phyloP scores from a whole-genome alignment of 768 basidiomycete genomes.

The Tricholoma terreum region DNA sequence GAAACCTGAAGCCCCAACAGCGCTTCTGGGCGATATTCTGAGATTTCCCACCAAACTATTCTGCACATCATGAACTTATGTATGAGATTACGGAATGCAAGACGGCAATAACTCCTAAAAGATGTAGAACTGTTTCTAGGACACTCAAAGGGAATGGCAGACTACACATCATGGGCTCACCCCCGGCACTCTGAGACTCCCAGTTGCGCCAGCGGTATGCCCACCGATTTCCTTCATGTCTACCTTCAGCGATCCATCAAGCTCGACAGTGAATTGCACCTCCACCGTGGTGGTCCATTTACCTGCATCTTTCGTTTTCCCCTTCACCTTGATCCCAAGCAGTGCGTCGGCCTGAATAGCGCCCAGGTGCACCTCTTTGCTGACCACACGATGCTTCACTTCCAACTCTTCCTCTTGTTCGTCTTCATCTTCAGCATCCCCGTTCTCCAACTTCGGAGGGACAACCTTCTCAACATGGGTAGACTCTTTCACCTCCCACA shows the following conservation, averaged over 20 bases:
- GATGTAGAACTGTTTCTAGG: too few species aligned
- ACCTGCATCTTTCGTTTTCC: conserved; percentile 38
- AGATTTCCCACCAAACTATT: too few species aligned
- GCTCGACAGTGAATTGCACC: conserved; percentile 36
- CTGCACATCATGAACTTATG: too few species aligned
- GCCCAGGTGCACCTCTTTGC: conserved; percentile 52
- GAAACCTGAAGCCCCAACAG: too few species aligned
- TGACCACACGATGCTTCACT: conserved; percentile 57
- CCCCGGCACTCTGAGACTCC: conserved; percentile 5
- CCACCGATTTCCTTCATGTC: conserved; percentile 34
- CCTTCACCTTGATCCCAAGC: conserved; percentile 38
- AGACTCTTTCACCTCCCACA: conserved; percentile 75
- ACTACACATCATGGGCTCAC: conserved; percentile 1
- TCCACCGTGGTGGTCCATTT: conserved; percentile 52
- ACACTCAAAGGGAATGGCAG: too few species aligned
- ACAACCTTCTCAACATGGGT: conserved; percentile 60
- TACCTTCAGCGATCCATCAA: conserved; percentile 37
- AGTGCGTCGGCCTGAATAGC: conserved; percentile 39
- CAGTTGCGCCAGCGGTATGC: conserved; percentile 13
- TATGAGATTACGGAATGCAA: too few species aligned
- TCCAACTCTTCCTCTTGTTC: conserved; percentile 62
- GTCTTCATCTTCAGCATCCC: conserved; percentile 50
- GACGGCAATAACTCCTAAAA: too few species aligned
- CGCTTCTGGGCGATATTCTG: too few species aligned
- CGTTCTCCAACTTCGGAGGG: conserved; percentile 42